phyloP scores from a whole-genome alignment of 179 eudicot genomes.

The Spergularia azorica region DNA sequence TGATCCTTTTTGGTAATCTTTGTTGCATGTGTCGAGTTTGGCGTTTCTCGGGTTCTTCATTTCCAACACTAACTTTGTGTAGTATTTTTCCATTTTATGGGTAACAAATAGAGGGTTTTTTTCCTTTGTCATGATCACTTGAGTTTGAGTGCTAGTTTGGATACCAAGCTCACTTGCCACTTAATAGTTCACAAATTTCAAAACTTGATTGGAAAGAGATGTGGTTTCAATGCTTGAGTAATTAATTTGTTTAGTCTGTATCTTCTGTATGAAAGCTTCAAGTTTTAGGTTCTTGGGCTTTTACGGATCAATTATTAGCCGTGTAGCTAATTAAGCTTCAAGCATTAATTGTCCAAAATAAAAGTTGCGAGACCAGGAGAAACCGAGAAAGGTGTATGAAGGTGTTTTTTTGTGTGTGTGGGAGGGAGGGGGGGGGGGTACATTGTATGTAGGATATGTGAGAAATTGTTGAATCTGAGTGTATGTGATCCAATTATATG shows the following conservation, averaged over 20 bases:
- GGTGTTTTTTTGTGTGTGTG: no score
- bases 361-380: background rate
- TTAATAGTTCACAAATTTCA: background rate
- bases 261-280: background rate
- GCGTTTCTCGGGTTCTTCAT: constrained; percentile 1
- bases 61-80: background rate
- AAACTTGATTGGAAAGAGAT: background rate
- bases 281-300: background rate
- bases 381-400: background rate
- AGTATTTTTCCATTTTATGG: background rate
- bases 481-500: no score
- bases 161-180: background rate
- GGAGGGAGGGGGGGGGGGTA: no score
- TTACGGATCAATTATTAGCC: background rate
- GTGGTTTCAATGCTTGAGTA: background rate
- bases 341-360: background rate
- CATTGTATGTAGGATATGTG: background rate
- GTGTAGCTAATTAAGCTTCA: background rate
- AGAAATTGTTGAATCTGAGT: no score
- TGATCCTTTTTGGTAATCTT: background rate
- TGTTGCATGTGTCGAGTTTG: background rate
- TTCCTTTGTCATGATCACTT: background rate
- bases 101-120: background rate
- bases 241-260: background rate
- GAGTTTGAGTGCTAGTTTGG: background rate